Percentiles rank a stretch among this genome's conserved stretches.
phyloP scores from a whole-genome alignment of 495 filamentous ascomycete genomes.

The Collariella sp. region DNA sequence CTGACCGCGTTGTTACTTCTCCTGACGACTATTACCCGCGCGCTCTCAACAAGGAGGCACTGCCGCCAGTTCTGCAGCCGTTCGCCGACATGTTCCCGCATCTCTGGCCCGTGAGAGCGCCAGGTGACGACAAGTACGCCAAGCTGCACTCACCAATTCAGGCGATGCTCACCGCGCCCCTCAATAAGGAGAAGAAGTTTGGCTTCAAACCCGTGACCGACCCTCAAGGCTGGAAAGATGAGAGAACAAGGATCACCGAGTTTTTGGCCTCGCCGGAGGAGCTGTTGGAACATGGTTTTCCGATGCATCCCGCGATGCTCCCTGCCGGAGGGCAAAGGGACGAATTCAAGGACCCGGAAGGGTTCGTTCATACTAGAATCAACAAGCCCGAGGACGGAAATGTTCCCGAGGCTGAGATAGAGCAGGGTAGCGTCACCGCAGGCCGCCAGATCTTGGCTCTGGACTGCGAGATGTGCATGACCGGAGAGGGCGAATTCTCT shows the following conservation, averaged over 20 bases:
- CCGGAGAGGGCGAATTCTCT: conserved; percentile 62
- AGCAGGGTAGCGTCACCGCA: conserved; percentile 72
- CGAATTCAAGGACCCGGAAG: conserved; percentile 45
- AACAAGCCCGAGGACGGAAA: conserved; percentile 54
- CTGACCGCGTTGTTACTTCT: conserved; percentile 32
- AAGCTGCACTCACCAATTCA: conserved; percentile 78
- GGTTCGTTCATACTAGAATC: conserved; percentile 80
- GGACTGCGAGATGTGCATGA: conserved; percentile 96
- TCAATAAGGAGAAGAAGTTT: conserved; percentile 50
- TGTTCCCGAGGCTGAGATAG: conserved; percentile 58
- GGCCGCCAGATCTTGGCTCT: conserved; percentile 75
- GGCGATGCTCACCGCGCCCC: conserved; percentile 60
- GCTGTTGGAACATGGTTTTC: conserved; percentile 72
- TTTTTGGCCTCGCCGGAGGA: conserved; percentile 64
- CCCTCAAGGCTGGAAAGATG: conserved; percentile 52
- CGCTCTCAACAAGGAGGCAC: conserved; percentile 47
- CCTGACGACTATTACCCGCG: conserved; percentile 67
- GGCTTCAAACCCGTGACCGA: conserved; percentile 49
- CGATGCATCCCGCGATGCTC: conserved; percentile 63
- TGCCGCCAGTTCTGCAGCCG: conserved; percentile 56
- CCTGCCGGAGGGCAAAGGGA: conserved; percentile 39
- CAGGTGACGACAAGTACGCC: conserved; percentile 71
- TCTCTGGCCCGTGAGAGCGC: conserved; percentile 80
- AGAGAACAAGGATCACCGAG: conserved; percentile 68
- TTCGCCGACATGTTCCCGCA: conserved; percentile 78